Base-by-base conservation (phyloP, 2,329 filamentous ascomycete genomes). In the Lojkania enalia region DNA sequence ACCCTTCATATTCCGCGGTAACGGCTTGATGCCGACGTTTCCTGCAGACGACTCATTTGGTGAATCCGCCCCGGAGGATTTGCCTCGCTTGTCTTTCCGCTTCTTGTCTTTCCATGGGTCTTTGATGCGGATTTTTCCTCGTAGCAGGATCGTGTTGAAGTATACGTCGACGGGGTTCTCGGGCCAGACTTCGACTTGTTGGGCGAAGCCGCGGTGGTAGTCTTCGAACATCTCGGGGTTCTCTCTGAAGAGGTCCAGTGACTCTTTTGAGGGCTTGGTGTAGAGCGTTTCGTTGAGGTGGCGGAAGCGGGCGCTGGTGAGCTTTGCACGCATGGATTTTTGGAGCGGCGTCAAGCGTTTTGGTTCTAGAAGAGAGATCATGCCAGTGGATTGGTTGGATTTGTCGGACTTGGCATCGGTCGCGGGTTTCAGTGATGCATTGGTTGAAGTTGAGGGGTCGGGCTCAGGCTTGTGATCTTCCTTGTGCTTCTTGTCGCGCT, bases 211-310 rank as follows among this genome's bases (percentile, higher is more conserved):
- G 49, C 90, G 86, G 73, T 99, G 94, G 72, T 99, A 99, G 72
- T 97, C 91, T 57, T 83, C 80, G 73, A 97, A 99, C 80, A 97
- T 91, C 65, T 95, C 89, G 0, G 94, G 94, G 38, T 88, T 89
- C 23, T 87, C 78, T 39, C 82, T 77, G 75, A 99, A 97, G 18
- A 97, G 83, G 39, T 80, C 74, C 57, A 94, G 83, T n/a, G 94
- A 88, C 54, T 94, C 84, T 25, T 78, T 77, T 0, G 94, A 99
- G 1, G 91, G 88, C 5, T 86, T 88, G 3, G 92, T 97, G 75
- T 99, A 99, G 12, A 99, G 84, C 0, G 90, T 92, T 75, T 99
- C 88, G 71, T 99, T 99, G 50, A 99, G 84, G 71, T 97, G 90
- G 53, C 94, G 90, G 81, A 99, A 99, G 46, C 94, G 90, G 1